Evolutionary conservation across 2,329 filamentous ascomycete genomes (phyloP).

Genomic region (Microascus cirrosus): DNA sequence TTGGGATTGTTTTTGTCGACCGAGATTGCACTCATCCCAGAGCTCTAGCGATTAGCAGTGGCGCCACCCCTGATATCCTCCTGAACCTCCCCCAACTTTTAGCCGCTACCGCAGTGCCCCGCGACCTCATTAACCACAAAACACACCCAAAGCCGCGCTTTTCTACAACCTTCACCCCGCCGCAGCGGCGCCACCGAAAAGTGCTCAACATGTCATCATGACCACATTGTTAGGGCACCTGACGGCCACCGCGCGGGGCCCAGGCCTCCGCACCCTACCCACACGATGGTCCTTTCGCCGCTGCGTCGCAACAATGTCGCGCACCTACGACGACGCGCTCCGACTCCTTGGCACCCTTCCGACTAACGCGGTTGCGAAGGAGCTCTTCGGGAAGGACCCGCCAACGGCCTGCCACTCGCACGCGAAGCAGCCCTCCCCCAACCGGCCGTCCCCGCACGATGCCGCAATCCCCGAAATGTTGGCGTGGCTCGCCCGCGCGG

Average conservation of each 20-base stretch:
- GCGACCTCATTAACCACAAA: too few relatives aligned
- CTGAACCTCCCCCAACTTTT: too few relatives aligned
- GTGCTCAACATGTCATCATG: background rate
- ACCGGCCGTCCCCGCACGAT: slow-evolving; percentile 49
- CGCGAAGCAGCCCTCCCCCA: slow-evolving; percentile 16
- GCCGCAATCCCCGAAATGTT: slow-evolving; percentile 73
- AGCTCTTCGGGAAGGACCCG: slow-evolving; percentile 29
- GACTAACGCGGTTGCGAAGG: slow-evolving; percentile 60
- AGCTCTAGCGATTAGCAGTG: too few relatives aligned
- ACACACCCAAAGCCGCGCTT: background rate
- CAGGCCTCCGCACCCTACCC: background rate
- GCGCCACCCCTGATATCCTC: too few relatives aligned
- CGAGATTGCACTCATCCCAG: too few relatives aligned
- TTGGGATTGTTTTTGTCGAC: too few relatives aligned
- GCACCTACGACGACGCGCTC: slow-evolving; percentile 56
- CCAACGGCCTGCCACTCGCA: slow-evolving; percentile 29
- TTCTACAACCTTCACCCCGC: too few relatives aligned
- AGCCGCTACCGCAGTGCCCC: too few relatives aligned
- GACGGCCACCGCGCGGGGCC: background rate
- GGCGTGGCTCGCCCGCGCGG: slow-evolving; percentile 64
- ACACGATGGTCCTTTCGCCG: background rate
- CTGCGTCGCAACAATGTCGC: slow-evolving; percentile 8
- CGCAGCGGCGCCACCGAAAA: background rate
- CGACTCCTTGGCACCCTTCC: slow-evolving; percentile 64
- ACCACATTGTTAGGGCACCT: background rate